Percentiles rank a stretch among this genome's conserved stretches.
Evolutionary conservation across 306 rosid species (phyloP).

Genomic region (Cicer arietinum): DNA sequence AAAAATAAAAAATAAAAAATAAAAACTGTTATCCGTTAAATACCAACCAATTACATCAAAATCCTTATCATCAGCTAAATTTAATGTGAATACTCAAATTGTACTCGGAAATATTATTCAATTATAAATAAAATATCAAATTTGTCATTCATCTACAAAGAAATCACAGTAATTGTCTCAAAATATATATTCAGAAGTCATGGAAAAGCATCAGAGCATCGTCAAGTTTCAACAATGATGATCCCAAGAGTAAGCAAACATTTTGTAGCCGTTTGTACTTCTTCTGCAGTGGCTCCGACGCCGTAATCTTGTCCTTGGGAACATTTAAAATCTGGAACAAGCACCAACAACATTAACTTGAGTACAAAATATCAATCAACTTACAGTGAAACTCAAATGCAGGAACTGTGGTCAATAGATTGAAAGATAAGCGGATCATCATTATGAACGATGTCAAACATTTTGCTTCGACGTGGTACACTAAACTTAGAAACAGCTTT

Average conservation of each 20-base stretch:
- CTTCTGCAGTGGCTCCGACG: slow-evolving; percentile 52
- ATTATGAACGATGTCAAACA: not conserved
- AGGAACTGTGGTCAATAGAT: slow-evolving; percentile 9
- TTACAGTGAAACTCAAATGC: slow-evolving; percentile 13
- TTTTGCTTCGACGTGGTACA: not conserved
- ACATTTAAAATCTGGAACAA: slow-evolving; percentile 61
- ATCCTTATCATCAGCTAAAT: not conserved
- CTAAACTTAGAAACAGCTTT: not conserved
- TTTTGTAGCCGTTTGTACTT: slow-evolving; percentile 45
- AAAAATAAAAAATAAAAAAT: not conserved
- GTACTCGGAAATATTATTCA: not conserved
- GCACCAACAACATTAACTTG: slow-evolving; percentile 28
- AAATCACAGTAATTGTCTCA: slow-evolving; percentile 8
- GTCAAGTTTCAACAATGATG: slow-evolving; percentile 78
- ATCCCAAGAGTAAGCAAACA: slow-evolving; percentile 53
- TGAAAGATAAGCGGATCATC: not conserved
- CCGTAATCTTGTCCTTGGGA: slow-evolving; percentile 51
- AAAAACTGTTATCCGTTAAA: not conserved
- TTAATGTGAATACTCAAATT: not conserved
- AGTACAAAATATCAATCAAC: slow-evolving; percentile 29
- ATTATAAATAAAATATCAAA: slow-evolving; percentile 21
- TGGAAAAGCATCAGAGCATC: slow-evolving; percentile 93
- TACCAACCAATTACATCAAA: slow-evolving; percentile 2
- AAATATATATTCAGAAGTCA: slow-evolving; percentile 61
- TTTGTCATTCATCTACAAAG: slow-evolving; percentile 11